Evolutionary conservation across 108 stramenopile genomes (phyloP), one percentile per base, ranked within the genome.

Genomic region (Nitzschia sp.): DNA sequence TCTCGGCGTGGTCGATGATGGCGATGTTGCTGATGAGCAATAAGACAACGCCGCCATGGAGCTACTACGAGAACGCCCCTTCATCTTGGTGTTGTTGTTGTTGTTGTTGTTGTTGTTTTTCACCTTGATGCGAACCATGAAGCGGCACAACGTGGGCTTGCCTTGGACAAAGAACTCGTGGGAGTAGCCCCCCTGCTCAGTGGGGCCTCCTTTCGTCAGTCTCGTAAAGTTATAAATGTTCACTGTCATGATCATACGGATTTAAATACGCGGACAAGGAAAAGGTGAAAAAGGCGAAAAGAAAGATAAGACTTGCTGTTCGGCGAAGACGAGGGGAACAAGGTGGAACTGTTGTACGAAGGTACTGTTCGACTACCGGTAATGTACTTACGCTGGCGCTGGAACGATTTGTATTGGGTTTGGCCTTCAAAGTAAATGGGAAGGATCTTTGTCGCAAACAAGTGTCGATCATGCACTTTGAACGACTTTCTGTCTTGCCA

Each of bases 351-450:
- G n/a, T 23, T 5, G 19, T 57, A 16, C 11, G 23, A 26, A 30
- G 3, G 2, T 34, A 19, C 21, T 33, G 1, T 58, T 15, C n/a
- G 5, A 5, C n/a, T 6, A 52, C n/a, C 4, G n/a, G n/a, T 52
- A 72, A 27, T 22, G 17, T 25, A 48, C 33, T 82, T 85, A 22
- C 85, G 64, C 48, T 91, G 87, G 11, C 95, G 71, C 64, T 96
- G 90, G 61, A 96, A 94, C 45, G 83, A 83, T 30, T 85, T 75
- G 66, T 83, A 81, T 63, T 84, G 86, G 45, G 90, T 84, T 57
- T 90, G 93, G 5, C 35, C 30, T 22, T 80, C 81, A 68, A 97
- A 97, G 78, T 87, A 93, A 3, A 45, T 23, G 2, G 92, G 93
- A 84, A 97, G 75, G 29, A 93, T 45, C 13, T 80, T 33, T 16